Evolutionary conservation across 768 basidiomycete species (phyloP).

Genomic region (Leccinum subgranulosum): DNA sequence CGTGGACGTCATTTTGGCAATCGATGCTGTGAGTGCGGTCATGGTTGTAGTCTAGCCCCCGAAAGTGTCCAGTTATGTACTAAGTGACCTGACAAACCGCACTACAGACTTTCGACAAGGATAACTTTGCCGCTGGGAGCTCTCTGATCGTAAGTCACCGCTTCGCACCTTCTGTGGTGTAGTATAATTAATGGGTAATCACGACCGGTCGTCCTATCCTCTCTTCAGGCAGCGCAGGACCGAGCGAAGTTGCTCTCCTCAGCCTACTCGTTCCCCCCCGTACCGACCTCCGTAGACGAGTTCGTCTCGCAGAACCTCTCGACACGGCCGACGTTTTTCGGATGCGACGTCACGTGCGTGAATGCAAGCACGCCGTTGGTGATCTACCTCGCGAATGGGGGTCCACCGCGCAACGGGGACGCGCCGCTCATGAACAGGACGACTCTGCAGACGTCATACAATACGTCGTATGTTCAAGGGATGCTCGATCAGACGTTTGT

Average conservation of each 20-base stretch:
- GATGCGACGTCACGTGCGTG: constrained; percentile 32
- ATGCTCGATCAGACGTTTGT: constrained; percentile 47
- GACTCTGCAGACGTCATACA: constrained; percentile 39
- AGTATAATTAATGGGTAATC: background rate
- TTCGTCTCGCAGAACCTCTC: constrained; percentile 38
- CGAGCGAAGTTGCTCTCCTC: constrained; percentile 36
- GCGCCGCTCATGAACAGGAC: constrained; percentile 42
- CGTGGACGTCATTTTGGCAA: constrained; percentile 49
- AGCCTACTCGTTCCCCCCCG: constrained; percentile 32
- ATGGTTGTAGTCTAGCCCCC: background rate
- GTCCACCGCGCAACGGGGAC: constrained; percentile 37
- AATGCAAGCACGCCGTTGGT: constrained; percentile 42
- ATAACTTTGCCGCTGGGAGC: constrained; percentile 22
- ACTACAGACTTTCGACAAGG: background rate
- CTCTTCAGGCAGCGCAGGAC: constrained; percentile 32
- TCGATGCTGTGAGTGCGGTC: constrained; percentile 38
- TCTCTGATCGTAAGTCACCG: constrained; percentile 24
- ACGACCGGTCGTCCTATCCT: background rate
- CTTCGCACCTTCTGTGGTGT: background rate
- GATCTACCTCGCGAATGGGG: constrained; percentile 59
- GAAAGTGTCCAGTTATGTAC: too few relatives aligned
- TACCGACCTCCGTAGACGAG: constrained; percentile 25
- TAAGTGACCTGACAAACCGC: background rate
- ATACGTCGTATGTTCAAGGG: constrained; percentile 34
- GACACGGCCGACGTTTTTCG: constrained; percentile 44